Evolutionary conservation across 768 basidiomycete genomes (phyloP).

Genomic region (Serendipita sp.): DNA sequence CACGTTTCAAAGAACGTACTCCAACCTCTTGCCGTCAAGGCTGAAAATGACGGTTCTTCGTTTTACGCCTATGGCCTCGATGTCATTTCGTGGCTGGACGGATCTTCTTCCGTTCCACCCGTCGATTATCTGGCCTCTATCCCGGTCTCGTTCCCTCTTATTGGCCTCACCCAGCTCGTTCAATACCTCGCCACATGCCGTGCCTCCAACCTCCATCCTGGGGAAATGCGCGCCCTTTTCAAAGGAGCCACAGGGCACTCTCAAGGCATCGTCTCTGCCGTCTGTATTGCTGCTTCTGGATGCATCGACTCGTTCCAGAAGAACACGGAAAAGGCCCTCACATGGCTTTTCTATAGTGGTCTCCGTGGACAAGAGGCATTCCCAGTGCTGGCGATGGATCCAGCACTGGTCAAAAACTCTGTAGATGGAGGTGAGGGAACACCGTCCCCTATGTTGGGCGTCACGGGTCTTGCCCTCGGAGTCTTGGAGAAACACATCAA

Average conservation of each 20-base stretch:
- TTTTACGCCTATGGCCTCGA: slow-evolving; percentile 74
- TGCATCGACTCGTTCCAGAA: slow-evolving; percentile 56
- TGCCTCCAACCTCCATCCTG: slow-evolving; percentile 59
- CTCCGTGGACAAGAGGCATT: slow-evolving; percentile 88
- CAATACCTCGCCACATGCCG: slow-evolving; percentile 79
- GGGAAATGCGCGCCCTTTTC: slow-evolving; percentile 58
- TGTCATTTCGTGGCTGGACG: slow-evolving; percentile 69
- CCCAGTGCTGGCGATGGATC: slow-evolving; percentile 81
- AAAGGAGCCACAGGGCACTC: slow-evolving; percentile 92
- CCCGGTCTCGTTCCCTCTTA: slow-evolving; percentile 87
- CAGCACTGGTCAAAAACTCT: slow-evolving; percentile 70
- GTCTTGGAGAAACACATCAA: slow-evolving; percentile 67
- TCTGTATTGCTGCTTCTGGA: slow-evolving; percentile 66
- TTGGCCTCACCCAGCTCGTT: slow-evolving; percentile 87
- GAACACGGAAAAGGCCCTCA: slow-evolving; percentile 71
- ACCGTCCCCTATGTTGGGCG: slow-evolving; percentile 85
- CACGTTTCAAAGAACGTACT: slow-evolving; percentile 52
- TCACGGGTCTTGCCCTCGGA: slow-evolving; percentile 63
- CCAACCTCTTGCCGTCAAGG: slow-evolving; percentile 46
- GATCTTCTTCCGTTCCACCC: slow-evolving; percentile 52
- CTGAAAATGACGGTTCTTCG: slow-evolving; percentile 27
- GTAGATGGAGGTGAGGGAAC: slow-evolving; percentile 85
- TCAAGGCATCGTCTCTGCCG: slow-evolving; percentile 91
- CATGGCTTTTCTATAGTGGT: slow-evolving; percentile 87
- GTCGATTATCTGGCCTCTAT: slow-evolving; percentile 79